phyloP scores from a whole-genome alignment of 352 stramenopile genomes.

The Globisporangium paddicum region DNA sequence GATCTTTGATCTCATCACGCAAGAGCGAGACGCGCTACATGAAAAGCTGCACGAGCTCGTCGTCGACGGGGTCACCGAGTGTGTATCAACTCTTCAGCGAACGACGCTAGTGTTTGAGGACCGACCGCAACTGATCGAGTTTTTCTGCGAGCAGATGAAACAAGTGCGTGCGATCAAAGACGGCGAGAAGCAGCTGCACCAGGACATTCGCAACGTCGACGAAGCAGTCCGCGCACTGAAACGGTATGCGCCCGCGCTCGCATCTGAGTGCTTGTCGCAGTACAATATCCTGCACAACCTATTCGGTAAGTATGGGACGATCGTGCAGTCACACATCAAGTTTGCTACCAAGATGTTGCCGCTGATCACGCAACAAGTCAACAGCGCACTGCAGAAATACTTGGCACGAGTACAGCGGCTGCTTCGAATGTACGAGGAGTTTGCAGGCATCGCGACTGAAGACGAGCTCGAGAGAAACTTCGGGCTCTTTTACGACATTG shows the following conservation, averaged over 20 bases:
- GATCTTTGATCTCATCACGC: constrained; percentile 50
- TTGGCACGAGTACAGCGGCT: constrained; percentile 45
- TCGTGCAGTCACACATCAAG: constrained; percentile 49
- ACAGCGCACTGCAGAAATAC: constrained; percentile 47
- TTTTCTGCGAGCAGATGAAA: constrained; percentile 68
- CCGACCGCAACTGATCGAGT: constrained; percentile 62
- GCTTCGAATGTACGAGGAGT: constrained; percentile 46
- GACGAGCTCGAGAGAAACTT: constrained; percentile 59
- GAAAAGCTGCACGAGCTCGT: constrained; percentile 31
- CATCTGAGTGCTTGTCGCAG: constrained; percentile 22
- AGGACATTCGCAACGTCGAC: constrained; percentile 69
- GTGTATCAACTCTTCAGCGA: constrained; percentile 37
- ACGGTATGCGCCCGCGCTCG: constrained; percentile 30
- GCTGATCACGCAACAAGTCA: constrained; percentile 66
- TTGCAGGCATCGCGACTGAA: constrained; percentile 34
- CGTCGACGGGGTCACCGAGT: constrained; percentile 32
- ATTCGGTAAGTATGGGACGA: constrained; percentile 38
- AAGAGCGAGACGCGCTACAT: constrained; percentile 41
- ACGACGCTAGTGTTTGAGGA: constrained; percentile 51
- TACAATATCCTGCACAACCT: constrained; percentile 50
- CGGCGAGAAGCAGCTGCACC: constrained; percentile 46
- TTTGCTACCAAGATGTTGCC: constrained; percentile 63
- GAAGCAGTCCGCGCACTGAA: constrained; percentile 49
- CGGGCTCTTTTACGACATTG: constrained; percentile 42
- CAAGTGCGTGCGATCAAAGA: constrained; percentile 50